Evolutionary conservation across 2,329 filamentous ascomycete genomes (phyloP), one percentile per base, ranked within the genome.

Genomic region (Penicillium sp.): DNA sequence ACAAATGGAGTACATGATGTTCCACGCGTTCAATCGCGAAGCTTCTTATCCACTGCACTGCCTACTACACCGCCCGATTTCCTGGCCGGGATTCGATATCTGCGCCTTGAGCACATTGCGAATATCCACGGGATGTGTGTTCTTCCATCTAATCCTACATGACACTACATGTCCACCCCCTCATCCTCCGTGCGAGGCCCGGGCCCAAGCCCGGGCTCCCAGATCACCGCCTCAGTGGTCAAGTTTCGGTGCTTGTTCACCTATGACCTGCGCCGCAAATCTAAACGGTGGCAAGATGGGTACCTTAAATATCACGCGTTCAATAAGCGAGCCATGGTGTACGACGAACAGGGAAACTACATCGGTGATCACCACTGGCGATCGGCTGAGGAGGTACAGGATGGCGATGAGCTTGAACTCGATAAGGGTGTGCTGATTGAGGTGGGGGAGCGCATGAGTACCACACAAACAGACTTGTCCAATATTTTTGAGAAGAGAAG

Each of bases 251-350:
- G 92, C 71, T 85, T 97, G 4, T 97, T 90, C 74, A 95, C 92
- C 2, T 85, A 90, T 69, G 92, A 97, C 69, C 73, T 96, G 41
- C 85, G 86, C 49, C 86, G 90, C 53, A 97, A 97, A 76, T 87
- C 90, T 64, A 97, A 97, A 72, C 82, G 90, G 57, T 97, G 92
- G 92, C 90, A 96, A 67, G 92, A 97, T 86, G 92, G 93, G 33
- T 86, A 86, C 49, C 83, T 97, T 58, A 89, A 88, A 61, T 96
- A 88, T 61, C 92, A 97, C 69, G 88, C 89, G 0, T 96, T 96
- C 82, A 97, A 97, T 77, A 90, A 87, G 69, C 86, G 90, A 4
- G 79, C 94, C 56, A 95, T 97, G 90, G 89, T 95, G 6, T 93
- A 94, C 66, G 92, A 96, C 71, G 86, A 90, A 45, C 79, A 84